Percentiles rank a stretch among this genome's conserved stretches.
Conservation (phyloP, 2,329 filamentous ascomycete species). For the Xylaria sp. region DNA sequence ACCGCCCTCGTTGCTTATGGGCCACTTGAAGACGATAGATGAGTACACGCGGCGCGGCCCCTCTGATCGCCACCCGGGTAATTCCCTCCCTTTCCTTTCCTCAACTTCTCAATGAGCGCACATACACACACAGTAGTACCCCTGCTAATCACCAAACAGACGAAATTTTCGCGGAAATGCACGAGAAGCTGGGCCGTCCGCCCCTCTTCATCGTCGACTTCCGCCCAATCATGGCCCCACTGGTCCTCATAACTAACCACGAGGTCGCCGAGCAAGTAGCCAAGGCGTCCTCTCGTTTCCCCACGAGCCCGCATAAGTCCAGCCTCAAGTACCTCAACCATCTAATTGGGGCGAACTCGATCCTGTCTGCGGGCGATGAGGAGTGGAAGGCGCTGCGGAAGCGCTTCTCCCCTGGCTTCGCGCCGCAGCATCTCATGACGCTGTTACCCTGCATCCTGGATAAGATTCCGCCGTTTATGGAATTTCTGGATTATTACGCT, state of each 20-base stretch:
- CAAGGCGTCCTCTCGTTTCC: slow-evolving; percentile 14
- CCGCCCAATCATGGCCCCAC: slow-evolving; percentile 42
- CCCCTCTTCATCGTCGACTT: slow-evolving; percentile 44
- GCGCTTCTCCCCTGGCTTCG: slow-evolving; percentile 47
- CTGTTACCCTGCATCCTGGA: slow-evolving; percentile 46
- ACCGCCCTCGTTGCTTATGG: slow-evolving; percentile 7
- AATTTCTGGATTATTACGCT: slow-evolving; percentile 40
- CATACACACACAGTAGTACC: background rate
- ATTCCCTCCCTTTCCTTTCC: too few relatives aligned
- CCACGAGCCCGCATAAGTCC: slow-evolving; percentile 15
- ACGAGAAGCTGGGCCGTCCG: slow-evolving; percentile 41
- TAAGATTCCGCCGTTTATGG: slow-evolving; percentile 41
- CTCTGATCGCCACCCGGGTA: slow-evolving; percentile 17
- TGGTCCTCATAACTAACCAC: slow-evolving; percentile 43
- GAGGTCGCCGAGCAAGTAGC: slow-evolving; percentile 43
- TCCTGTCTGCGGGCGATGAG: slow-evolving; percentile 34
- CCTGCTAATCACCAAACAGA: background rate
- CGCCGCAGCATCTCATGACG: slow-evolving; percentile 46
- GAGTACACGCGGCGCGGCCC: slow-evolving; percentile 1
- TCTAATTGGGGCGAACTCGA: slow-evolving; percentile 33
- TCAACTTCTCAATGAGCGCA: background rate
- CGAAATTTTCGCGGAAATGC: slow-evolving; percentile 32
- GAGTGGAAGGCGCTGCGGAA: slow-evolving; percentile 44
- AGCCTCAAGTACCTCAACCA: slow-evolving; percentile 28
- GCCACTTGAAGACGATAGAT: slow-evolving; percentile 15